Conservation (phyloP, 495 filamentous ascomycete species). For the Rhypophila decipiens region DNA sequence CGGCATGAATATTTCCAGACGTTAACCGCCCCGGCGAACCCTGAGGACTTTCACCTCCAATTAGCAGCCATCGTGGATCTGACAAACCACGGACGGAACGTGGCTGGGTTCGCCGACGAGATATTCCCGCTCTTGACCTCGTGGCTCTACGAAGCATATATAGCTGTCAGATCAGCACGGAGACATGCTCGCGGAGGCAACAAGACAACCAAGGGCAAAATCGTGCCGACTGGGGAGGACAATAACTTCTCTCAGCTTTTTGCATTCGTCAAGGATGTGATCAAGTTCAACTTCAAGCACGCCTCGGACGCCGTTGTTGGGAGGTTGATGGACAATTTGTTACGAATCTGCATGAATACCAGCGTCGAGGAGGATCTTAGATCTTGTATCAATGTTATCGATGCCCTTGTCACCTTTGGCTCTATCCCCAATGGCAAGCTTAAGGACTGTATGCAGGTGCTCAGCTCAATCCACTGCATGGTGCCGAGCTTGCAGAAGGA, state of each 20-base stretch:
- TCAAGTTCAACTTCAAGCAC: slow-evolving; percentile 76
- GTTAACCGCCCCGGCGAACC: slow-evolving; percentile 42
- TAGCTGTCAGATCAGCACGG: slow-evolving; percentile 44
- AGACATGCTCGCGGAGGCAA: slow-evolving; percentile 26
- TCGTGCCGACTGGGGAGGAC: slow-evolving; percentile 53
- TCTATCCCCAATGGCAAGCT: slow-evolving; percentile 65
- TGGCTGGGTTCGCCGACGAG: slow-evolving; percentile 59
- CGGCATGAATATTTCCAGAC: slow-evolving; percentile 58
- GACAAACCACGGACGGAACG: slow-evolving; percentile 55
- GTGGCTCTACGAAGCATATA: slow-evolving; percentile 53
- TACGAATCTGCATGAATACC: slow-evolving; percentile 71
- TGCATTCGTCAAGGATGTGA: slow-evolving; percentile 66
- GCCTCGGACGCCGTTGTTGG: slow-evolving; percentile 63
- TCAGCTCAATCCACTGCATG: slow-evolving; percentile 76
- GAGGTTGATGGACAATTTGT: slow-evolving; percentile 57
- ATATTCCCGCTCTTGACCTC: slow-evolving; percentile 51
- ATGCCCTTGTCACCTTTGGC: slow-evolving; percentile 72
- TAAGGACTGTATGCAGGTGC: slow-evolving; percentile 63
- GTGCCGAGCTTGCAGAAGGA: slow-evolving; percentile 61
- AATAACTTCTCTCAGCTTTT: slow-evolving; percentile 63
- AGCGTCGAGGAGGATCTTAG: slow-evolving; percentile 66
- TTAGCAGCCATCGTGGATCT: slow-evolving; percentile 56
- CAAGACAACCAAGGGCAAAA: slow-evolving; percentile 41
- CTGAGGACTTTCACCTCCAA: slow-evolving; percentile 58
- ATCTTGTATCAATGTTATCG: slow-evolving; percentile 67